Base-by-base conservation (phyloP, 768 basidiomycete genomes). In the Russula vinacea region DNA sequence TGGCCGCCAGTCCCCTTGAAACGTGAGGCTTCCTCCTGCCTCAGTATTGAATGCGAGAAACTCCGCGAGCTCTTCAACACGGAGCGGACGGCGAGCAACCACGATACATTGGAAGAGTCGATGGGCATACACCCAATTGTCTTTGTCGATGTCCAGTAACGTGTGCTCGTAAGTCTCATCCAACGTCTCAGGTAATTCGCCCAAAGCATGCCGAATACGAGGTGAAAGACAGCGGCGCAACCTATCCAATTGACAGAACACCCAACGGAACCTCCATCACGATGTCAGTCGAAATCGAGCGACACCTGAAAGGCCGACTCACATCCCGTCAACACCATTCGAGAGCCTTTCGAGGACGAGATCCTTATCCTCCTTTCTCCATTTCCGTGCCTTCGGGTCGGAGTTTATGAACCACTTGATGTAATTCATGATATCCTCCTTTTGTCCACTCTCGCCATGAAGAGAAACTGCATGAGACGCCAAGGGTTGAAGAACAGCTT, bases 51-150 rank as follows among this genome's bases (percentile, higher is more conserved):
- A 33, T 1, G 52, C 32, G 26, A 61, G 53, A n/a, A 61, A 44
- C 6, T 55, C 60, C 2, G 52, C 39, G n/a, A 45, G 42, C 40
- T 61, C 60, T 16, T 44, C 42, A 13, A 55, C 52, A 10, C 22
- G 29, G 7, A 53, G 51, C 16, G 51, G 60, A 24, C 60, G 47
- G n/a, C 19, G 22, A 16, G 60, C 60, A 24, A 53, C 37, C 32
- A 37, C 22, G 2, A 60, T 16, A 17, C 60, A 44, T 52, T 60
- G 51, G 22, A 61, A 61, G 0, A 61, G 49, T 5, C 53, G 60
- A 22, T 55, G 52, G 2, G 44, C 40, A 33, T 14, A 52, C 5
- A 8, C 26, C 44, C 40, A 33, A 9, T 53, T 35, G 33, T 61
- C 49, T 3, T 61, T 8, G 19, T 33, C 52, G 13, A 61, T 54